A percentile compares a stretch with the other conserved stretches of the same genome.
Conservation (phyloP, 768 basidiomycete species). For the Saitozyma sp. region DNA sequence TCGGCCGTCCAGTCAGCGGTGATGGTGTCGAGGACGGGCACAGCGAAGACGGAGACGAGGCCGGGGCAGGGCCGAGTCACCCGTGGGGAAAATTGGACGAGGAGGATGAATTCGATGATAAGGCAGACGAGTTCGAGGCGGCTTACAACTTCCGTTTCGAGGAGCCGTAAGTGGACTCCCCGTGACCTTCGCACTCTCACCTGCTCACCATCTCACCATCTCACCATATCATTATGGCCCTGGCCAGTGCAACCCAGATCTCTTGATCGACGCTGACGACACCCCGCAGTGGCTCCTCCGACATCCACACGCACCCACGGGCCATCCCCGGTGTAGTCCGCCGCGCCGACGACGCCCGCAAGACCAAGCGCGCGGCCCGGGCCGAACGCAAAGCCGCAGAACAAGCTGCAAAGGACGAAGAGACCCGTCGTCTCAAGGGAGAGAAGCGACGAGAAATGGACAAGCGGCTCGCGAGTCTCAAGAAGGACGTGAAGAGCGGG, state of each 20-base stretch:
- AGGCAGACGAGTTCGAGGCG: slow-evolving; percentile 88
- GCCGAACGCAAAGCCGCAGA: slow-evolving; percentile 65
- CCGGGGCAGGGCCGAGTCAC: slow-evolving; percentile 31
- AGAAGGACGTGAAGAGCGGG: slow-evolving; percentile 66
- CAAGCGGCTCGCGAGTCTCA: slow-evolving; percentile 75
- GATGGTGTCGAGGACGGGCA: slow-evolving; percentile 32
- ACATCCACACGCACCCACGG: slow-evolving; percentile 76
- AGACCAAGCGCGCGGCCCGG: slow-evolving; percentile 76
- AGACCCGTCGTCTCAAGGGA: slow-evolving; percentile 69
- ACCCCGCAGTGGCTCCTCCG: slow-evolving; percentile 61
- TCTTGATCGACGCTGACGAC: not conserved
- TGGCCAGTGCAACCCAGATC: not conserved
- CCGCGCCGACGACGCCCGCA: slow-evolving; percentile 72
- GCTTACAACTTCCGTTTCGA: slow-evolving; percentile 98
- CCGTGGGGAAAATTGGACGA: slow-evolving; percentile 56
- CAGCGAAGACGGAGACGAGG: slow-evolving; percentile 22
- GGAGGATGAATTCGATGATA: slow-evolving; percentile 75
- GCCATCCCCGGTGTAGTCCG: slow-evolving; percentile 54
- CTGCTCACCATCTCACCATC: too few relatives aligned
- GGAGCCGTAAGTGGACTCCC: slow-evolving; percentile 69
- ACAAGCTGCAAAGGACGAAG: slow-evolving; percentile 60
- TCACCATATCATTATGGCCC: not conserved
- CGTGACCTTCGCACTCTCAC: not conserved
- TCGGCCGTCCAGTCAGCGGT: slow-evolving; percentile 42
- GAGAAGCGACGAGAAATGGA: slow-evolving; percentile 61